Evolutionary conservation across 257 asterid genomes (phyloP), one percentile per base, ranked within the genome.

Genomic region (Primulina huaijiensis): DNA sequence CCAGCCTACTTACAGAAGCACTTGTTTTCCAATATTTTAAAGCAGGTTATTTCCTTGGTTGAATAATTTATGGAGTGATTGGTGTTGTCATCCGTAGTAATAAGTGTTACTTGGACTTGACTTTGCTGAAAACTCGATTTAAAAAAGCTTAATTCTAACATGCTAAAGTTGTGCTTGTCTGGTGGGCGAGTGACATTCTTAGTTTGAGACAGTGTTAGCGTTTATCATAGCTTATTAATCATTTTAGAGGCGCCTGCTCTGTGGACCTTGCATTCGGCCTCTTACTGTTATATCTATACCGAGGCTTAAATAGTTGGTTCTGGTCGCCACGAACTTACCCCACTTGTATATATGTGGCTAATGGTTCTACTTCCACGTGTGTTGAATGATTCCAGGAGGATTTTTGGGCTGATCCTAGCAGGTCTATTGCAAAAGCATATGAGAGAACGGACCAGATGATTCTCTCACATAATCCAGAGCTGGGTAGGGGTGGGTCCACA

Each of bases 401-500:
- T 30, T 90, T 92, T 79, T 88, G 92, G 92, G 81, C 76, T 12
- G 89, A 92, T 67, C 93, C 98, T 30, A 57, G 70, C 68, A 76
- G 80, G 43, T 84, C 97, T 23, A 83, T 90, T 61, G 74, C 81
- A 23, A 90, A 82, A 78, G 91, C 98, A 59, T 92, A 92, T 56
- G 96, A 90, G 81, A 79, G 80, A 81, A 92, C 98, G 0, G 98
- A 92, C 68, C 85, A 88, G 76, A 95, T 92, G 31, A 90, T 92
- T 79, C 89, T 92, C 70, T 80, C 96, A 12, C 92, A 92, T 80
- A 78, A 52, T 75, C 89, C 96, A 5, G 95, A 92, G 74, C 80
- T 92, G 35, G 98, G 98, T 55, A 78, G 91, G 73, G 98, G 98
- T 46, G 98, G 98, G 11, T 92, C 98, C 31, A 92, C 98, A 62